Evolutionary conservation across 345 rosid species (phyloP), one percentile per base, ranked within the genome.

Genomic region (Brassica juncea): DNA sequence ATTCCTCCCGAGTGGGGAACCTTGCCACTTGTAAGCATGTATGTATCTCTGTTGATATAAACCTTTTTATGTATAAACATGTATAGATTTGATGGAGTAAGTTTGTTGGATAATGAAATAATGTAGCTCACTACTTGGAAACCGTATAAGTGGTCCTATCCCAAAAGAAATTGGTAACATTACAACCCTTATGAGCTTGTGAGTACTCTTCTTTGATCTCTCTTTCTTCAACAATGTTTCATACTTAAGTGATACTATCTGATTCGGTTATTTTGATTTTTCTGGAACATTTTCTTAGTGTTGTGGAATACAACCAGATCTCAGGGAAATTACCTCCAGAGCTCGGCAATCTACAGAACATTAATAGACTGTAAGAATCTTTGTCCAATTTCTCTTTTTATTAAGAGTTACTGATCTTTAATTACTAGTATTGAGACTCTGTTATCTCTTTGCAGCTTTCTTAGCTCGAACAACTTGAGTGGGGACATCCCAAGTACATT

Each of bases 81-180:
- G 8, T 75, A 54, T 54, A 8, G 10, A 58, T 66, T 47, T 35
- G 49, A 73, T 19, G 61, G 59, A 68, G 52, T 68, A 5, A 62
- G 9, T 49, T 61, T 69, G 19, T 73, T 79, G 55, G 54, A 37
- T 75, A 37, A 35, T 28, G 61, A 39, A 32, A 63, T 49, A 49
- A 57, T 84, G 80, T 72, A 89, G 93, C 58, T 69, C 86, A 42
- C 9, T 89, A 37, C 54, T 82, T 49, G 91, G 75, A 80, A 89
- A 89, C 71, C 82, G 85, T 25, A 62, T 89, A 34, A 79, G 75
- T 0, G 91, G 93, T 76, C 16, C 83, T 8, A 85, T 89, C 57
- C 93, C 93, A 0, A 78, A 79, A 84, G 87, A 85, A 69, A 44
- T 85, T 42, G 91, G 80, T 37, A 89, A 85, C 73, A 31, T 87